phyloP scores from a whole-genome alignment of 352 stramenopile species.

The Blastocystis sp. region DNA sequence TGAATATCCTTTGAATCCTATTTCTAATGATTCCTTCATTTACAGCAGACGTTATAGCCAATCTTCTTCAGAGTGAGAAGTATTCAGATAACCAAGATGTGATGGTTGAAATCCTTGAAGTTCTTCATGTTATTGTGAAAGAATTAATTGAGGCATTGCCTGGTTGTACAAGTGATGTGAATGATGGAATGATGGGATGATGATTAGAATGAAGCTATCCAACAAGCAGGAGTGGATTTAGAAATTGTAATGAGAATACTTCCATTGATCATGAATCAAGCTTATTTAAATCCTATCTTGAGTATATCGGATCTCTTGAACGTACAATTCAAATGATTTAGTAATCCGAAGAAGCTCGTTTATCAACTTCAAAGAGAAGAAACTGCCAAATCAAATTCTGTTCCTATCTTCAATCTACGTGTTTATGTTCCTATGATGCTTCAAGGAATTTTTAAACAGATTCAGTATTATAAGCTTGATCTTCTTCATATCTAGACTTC shows the following conservation, averaged over 20 bases:
- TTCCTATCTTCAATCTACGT: neutral
- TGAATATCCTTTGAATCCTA: constrained; percentile 18
- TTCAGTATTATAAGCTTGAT: neutral
- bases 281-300: constrained; percentile 36
- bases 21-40: neutral
- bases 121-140: constrained; percentile 23
- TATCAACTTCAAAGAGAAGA: constrained; percentile 26
- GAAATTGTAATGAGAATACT: neutral
- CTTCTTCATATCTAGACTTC: neutral
- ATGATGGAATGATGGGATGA: neutral
- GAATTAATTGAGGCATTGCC: constrained; percentile 7
- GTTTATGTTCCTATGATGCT: constrained; percentile 7
- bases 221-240: neutral
- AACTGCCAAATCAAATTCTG: neutral
- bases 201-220: neutral
- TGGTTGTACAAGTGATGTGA: neutral
- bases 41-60: neutral
- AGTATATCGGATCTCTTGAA: constrained; percentile 17
- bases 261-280: neutral
- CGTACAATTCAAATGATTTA: neutral
- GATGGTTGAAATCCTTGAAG: constrained; percentile 10
- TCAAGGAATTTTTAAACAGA: constrained; percentile 10
- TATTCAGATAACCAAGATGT: constrained; percentile 23
- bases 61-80: neutral
- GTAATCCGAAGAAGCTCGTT: neutral